These are phyloP conservation scores for Coemansia sp. DNA, from an alignment of 192 early-diverging fungal species.

Conservation along the genomic window DNA sequence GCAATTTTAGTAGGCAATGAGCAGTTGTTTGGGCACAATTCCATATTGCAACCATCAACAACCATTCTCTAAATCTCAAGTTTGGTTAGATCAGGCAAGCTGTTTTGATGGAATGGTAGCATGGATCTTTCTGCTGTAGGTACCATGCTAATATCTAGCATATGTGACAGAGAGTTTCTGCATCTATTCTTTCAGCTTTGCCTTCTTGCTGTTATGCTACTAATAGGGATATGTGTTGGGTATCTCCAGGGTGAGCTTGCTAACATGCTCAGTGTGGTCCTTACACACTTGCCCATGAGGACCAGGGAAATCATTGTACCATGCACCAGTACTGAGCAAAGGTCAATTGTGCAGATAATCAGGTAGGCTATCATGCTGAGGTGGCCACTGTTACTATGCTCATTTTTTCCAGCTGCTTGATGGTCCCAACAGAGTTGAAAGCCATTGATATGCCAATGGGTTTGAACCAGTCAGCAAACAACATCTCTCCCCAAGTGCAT, in stretches of 20 bases:
- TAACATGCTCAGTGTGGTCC: constrained; percentile 26
- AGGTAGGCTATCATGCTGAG: constrained; percentile 45
- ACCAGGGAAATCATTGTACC: constrained; percentile 80
- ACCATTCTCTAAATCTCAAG: not conserved
- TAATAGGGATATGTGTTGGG: constrained; percentile 1
- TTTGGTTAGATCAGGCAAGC: not conserved
- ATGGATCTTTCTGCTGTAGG: too few relatives aligned
- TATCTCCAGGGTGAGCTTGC: constrained; percentile 25
- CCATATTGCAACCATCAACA: not conserved
- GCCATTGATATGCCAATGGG: constrained; percentile 76
- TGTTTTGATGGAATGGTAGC: not conserved
- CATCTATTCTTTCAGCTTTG: not conserved
- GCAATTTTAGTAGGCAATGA: not conserved
- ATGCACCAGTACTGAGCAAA: constrained; percentile 82
- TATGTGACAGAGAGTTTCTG: not conserved
- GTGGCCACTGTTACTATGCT: constrained; percentile 16
- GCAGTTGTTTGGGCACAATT: not conserved
- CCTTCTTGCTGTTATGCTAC: not conserved
- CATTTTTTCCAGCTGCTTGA: constrained; percentile 36
- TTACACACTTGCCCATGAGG: constrained; percentile 59
- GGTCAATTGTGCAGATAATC: constrained; percentile 71
- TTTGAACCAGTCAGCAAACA: constrained; percentile 91
- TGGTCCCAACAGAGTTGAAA: constrained; percentile 59
- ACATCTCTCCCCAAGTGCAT: constrained; percentile 69
- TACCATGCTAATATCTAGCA: not conserved